Percentiles rank a stretch among this genome's conserved stretches.
These are phyloP conservation scores for Plasmodium vivax DNA, from an alignment of 169 alveolate genomes.

Conservation along the genomic window DNA sequence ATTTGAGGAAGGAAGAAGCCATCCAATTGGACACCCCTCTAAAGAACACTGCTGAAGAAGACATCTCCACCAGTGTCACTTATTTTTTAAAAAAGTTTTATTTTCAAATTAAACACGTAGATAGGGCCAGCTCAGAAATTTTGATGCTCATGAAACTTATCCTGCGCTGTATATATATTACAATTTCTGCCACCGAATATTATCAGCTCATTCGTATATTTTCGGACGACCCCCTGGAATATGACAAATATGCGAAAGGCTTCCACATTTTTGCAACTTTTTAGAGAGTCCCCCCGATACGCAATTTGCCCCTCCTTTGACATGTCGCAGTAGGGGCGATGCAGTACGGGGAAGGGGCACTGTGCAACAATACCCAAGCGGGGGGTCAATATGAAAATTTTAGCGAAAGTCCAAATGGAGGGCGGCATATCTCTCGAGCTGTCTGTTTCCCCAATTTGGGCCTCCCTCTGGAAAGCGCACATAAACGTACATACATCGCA, in stretches of 20 bases:
- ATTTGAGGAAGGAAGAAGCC: neutral
- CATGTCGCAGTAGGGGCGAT: neutral
- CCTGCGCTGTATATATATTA: conserved; percentile 9
- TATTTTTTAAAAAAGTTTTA: conserved; percentile 30
- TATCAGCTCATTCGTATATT: conserved; percentile 18
- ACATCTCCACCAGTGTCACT: conserved; percentile 10
- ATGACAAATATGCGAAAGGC: conserved; percentile 20
- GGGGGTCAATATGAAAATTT: neutral
- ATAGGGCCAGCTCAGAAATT: conserved; percentile 15
- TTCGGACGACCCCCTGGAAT: conserved; percentile 33
- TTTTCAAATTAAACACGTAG: conserved; percentile 25
- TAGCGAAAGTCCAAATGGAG: neutral
- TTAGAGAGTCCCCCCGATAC: neutral
- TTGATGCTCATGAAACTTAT: conserved; percentile 43
- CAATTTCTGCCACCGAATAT: conserved; percentile 2
- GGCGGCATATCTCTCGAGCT: neutral
- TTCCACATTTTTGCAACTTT: conserved; percentile 38
- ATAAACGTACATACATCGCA: neutral
- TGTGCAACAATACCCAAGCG: neutral
- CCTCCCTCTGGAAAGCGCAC: neutral
- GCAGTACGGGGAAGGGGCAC: neutral
- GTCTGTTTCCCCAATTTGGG: neutral
- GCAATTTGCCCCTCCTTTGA: neutral
- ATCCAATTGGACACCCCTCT: neutral
- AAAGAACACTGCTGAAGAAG: neutral